These are phyloP conservation scores for Heliosperma pusillum DNA, from an alignment of 148 eudicot genomes.

Conservation along the genomic window DNA sequence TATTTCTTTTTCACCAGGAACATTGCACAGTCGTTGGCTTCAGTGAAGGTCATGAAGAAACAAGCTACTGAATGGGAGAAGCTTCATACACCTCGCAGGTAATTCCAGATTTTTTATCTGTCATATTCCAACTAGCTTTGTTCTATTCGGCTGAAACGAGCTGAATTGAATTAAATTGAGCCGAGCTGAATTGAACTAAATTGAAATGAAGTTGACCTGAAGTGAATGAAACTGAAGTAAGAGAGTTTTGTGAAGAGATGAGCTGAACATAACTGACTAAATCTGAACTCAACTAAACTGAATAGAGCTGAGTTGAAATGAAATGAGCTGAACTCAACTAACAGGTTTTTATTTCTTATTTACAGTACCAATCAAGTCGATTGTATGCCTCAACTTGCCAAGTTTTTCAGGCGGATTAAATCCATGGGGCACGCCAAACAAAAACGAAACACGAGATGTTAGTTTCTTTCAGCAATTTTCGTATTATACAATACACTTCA, in stretches of 20 bases:
- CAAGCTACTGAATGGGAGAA: conserved; percentile 67
- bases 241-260: too few relatives aligned
- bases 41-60: conserved; percentile 66
- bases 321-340: neutral
- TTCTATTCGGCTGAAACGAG: too few relatives aligned
- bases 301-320: too few relatives aligned
- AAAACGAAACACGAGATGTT: conserved; percentile 54
- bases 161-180: too few relatives aligned
- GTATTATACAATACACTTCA: neutral
- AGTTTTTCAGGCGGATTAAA: conserved; percentile 97
- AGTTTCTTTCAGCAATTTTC: conserved; percentile 24
- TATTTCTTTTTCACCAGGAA: conserved; percentile 53
- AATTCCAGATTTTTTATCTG: too few relatives aligned
- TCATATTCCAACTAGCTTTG: too few relatives aligned
- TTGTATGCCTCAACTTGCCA: conserved; percentile 92
- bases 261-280: too few relatives aligned
- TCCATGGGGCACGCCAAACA: conserved; percentile 94
- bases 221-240: too few relatives aligned
- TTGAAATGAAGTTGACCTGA: too few relatives aligned
- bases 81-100: conserved; percentile 65
- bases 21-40: conserved; percentile 74
- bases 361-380: conserved; percentile 87
- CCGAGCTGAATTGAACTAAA: too few relatives aligned
- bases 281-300: too few relatives aligned
- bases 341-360: neutral